Evolutionary conservation across 1,284 basidiomycete species (phyloP).

Genomic region (Heterobasidion irregulare): DNA sequence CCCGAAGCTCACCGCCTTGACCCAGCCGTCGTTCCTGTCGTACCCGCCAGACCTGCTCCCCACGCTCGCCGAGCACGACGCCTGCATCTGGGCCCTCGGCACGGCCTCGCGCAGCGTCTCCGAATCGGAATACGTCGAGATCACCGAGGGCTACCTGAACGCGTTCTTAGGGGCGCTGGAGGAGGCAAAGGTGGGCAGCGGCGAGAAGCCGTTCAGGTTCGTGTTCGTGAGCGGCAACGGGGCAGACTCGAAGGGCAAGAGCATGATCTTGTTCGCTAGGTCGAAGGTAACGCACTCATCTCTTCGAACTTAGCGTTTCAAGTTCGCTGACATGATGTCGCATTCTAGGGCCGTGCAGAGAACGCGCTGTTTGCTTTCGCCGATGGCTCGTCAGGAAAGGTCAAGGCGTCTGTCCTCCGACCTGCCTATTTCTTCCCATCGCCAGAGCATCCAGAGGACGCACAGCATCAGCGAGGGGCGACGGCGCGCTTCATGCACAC

Average conservation of each 20-base stretch:
- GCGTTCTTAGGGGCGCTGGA: conserved; percentile 22
- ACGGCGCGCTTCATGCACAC: conserved; percentile 11
- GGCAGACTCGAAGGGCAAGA: conserved; percentile 23
- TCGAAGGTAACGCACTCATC: conserved; percentile 21
- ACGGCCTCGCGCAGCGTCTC: conserved; percentile 21
- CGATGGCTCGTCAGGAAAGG: conserved; percentile 7
- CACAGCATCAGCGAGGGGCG: conserved; percentile 18
- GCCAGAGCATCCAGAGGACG: conserved; percentile 19
- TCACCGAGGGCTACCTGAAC: conserved; percentile 28
- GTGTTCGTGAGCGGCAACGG: conserved; percentile 25
- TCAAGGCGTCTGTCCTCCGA: conserved; percentile 17
- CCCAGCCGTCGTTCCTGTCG: conserved; percentile 25
- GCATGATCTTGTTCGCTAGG: conserved; percentile 20
- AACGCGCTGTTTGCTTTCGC: conserved; percentile 7
- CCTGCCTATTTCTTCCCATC: conserved; percentile 25
- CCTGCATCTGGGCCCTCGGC: conserved; percentile 33
- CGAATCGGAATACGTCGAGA: conserved; percentile 27
- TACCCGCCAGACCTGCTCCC: conserved; percentile 24
- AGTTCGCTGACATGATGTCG: background rate
- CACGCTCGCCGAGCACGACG: conserved; percentile 26
- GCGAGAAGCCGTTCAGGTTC: conserved; percentile 21
- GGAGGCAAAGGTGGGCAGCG: conserved; percentile 17
- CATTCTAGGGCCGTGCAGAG: conserved; percentile 21
- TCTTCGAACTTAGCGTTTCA: background rate
- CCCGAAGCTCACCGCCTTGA: conserved; percentile 22